Percentiles rank a stretch among this genome's conserved stretches.
Conservation (phyloP, 305 asterid genomes). For the Fraxinus sp. region DNA sequence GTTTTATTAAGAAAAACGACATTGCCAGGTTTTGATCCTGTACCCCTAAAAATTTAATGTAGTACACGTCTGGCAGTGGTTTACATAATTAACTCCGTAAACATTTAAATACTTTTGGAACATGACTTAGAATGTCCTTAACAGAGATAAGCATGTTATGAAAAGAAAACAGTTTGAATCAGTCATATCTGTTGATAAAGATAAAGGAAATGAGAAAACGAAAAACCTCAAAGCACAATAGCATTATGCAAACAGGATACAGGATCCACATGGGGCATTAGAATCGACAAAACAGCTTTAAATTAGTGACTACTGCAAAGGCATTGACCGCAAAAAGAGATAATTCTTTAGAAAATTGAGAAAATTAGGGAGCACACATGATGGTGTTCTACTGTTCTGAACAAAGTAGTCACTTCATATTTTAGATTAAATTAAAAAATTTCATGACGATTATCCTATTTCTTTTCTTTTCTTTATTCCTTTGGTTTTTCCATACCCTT, state of each 20-base stretch:
- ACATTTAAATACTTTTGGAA: slow-evolving; percentile 23
- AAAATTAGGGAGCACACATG: slow-evolving; percentile 13
- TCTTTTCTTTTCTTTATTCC: neutral
- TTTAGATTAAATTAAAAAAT: neutral
- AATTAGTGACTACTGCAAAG: slow-evolving; percentile 34
- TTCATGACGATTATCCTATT: neutral
- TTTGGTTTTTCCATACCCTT: neutral
- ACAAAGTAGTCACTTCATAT: neutral
- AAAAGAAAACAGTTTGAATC: neutral
- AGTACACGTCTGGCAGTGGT: slow-evolving; percentile 47
- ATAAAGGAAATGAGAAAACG: slow-evolving; percentile 8
- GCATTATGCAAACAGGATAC: slow-evolving; percentile 22
- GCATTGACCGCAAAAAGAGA: slow-evolving; percentile 38
- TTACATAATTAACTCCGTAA: slow-evolving; percentile 35
- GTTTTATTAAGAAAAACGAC: slow-evolving; percentile 44
- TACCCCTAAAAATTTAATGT: slow-evolving; percentile 30
- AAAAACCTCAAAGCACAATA: slow-evolving; percentile 27
- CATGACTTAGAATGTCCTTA: slow-evolving; percentile 25
- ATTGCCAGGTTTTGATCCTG: slow-evolving; percentile 56
- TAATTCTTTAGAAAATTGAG: slow-evolving; percentile 16
- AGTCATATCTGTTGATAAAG: slow-evolving; percentile 9
- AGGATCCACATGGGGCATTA: slow-evolving; percentile 37
- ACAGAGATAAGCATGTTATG: slow-evolving; percentile 18
- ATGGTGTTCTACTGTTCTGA: slow-evolving; percentile 9
- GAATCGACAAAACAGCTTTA: slow-evolving; percentile 33